phyloP scores from a whole-genome alignment of 352 stramenopile genomes.

The Phytopythium ostracodes region DNA sequence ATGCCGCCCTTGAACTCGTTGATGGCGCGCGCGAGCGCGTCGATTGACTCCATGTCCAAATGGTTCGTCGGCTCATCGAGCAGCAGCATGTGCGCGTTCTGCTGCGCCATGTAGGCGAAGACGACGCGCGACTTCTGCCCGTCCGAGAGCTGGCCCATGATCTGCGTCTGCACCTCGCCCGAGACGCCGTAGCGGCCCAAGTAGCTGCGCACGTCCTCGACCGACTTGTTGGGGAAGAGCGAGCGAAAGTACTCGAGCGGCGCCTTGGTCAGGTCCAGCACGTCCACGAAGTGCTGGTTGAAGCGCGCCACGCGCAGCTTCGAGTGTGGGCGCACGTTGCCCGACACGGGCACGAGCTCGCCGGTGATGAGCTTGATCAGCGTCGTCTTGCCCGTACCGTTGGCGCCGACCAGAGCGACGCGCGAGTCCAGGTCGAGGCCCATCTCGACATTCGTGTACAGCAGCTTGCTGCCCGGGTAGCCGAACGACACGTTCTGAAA shows the following conservation, averaged over 20 bases:
- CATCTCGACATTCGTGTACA: conserved; percentile 95
- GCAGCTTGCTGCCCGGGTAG: conserved; percentile 88
- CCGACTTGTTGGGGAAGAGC: conserved; percentile 90
- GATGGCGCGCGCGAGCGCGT: conserved; percentile 96
- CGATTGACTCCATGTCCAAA: conserved; percentile 95
- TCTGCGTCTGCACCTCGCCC: conserved; percentile 95
- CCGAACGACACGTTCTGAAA: conserved; percentile 97
- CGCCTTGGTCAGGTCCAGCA: conserved; percentile 93
- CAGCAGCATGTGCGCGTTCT: conserved; percentile 96
- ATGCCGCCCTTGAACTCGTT: conserved; percentile 98
- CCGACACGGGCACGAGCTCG: conserved; percentile 90
- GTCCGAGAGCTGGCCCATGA: conserved; percentile 95
- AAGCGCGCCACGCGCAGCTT: conserved; percentile 96
- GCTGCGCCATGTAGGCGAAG: conserved; percentile 96
- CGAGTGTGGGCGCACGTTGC: conserved; percentile 94
- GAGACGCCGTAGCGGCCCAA: conserved; percentile 96
- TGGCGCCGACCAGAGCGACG: conserved; percentile 95
- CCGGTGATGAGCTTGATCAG: conserved; percentile 98
- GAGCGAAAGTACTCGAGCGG: conserved; percentile 97
- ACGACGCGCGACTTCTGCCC: conserved; percentile 97
- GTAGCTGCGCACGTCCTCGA: conserved; percentile 95
- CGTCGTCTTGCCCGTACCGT: conserved; percentile 97
- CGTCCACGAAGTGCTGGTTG: conserved; percentile 98
- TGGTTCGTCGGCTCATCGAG: conserved; percentile 90
- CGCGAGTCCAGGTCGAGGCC: conserved; percentile 96